phyloP scores from a whole-genome alignment of 2,329 filamentous ascomycete genomes.

The Penicillium sp. region DNA sequence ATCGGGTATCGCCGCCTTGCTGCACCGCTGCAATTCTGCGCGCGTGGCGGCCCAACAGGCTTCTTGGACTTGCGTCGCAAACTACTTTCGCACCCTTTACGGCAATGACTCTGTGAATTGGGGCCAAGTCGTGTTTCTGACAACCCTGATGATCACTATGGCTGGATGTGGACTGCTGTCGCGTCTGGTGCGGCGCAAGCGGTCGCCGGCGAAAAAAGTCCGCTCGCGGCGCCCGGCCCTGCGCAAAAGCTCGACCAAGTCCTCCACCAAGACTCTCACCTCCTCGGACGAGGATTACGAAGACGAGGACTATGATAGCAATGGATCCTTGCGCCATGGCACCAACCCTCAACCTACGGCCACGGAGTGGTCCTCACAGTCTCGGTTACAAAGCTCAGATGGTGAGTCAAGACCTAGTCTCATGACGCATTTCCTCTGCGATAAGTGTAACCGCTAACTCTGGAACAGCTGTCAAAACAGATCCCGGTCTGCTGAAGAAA shows the following conservation, averaged over 20 bases:
- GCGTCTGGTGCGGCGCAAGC: constrained; percentile 27
- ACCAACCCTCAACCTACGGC: constrained; percentile 20
- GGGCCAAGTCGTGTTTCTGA: constrained; percentile 32
- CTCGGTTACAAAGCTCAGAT: constrained; percentile 29
- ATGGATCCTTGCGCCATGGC: constrained; percentile 31
- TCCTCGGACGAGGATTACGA: constrained; percentile 41
- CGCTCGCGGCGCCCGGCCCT: constrained; percentile 5
- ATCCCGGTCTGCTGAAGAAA: constrained; percentile 76
- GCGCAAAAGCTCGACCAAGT: constrained; percentile 25
- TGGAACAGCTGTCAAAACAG: constrained; percentile 48
- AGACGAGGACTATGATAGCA: constrained; percentile 37
- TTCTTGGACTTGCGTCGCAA: constrained; percentile 19
- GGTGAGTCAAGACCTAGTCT: constrained; percentile 22
- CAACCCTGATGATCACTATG: constrained; percentile 36
- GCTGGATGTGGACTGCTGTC: constrained; percentile 37
- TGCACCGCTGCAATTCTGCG: constrained; percentile 23
- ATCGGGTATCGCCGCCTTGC: constrained; percentile 12
- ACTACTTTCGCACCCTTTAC: constrained; percentile 20
- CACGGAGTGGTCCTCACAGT: constrained; percentile 24
- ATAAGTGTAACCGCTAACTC: background rate
- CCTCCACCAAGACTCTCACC: constrained; percentile 29
- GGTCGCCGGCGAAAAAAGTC: constrained; percentile 14
- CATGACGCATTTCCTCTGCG: background rate
- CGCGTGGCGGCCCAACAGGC: constrained; percentile 19
- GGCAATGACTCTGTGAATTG: constrained; percentile 32